Evolutionary conservation across 495 filamentous ascomycete species (phyloP).

Genomic region (Letharia lupina): DNA sequence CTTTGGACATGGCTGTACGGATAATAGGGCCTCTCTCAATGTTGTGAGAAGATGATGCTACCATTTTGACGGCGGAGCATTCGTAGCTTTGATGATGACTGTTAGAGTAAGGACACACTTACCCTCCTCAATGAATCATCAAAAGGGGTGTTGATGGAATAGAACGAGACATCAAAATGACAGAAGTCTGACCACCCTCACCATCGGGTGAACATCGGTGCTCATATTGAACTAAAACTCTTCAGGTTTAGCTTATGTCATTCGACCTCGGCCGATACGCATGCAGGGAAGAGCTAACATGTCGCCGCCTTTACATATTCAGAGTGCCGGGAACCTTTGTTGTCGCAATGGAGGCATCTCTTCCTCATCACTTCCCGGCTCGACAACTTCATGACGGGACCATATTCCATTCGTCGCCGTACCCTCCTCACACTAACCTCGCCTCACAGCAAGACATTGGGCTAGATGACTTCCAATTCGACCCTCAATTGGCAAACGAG

Average conservation of each 20-base stretch:
- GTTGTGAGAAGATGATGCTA: not conserved
- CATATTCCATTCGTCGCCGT: conserved; percentile 21
- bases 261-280: not conserved
- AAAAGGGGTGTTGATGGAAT: not conserved
- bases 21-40: not conserved
- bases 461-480: conserved; percentile 33
- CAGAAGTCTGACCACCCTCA: too few relatives aligned
- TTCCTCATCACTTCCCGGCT: conserved; percentile 21
- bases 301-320: conserved; percentile 12
- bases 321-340: not conserved
- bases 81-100: not conserved
- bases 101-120: not conserved
- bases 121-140: not conserved
- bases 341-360: conserved; percentile 20
- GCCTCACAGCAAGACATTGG: conserved; percentile 36
- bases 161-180: not conserved
- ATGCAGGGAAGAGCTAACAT: not conserved
- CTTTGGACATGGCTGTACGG: not conserved
- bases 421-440: conserved; percentile 25
- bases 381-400: conserved; percentile 17
- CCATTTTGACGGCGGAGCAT: not conserved
- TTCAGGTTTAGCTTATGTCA: not conserved
- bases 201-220: not conserved
- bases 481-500: conserved; percentile 30
- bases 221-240: not conserved